phyloP scores from a whole-genome alignment of 148 eudicot genomes.

The Rhododendron griersonianum region DNA sequence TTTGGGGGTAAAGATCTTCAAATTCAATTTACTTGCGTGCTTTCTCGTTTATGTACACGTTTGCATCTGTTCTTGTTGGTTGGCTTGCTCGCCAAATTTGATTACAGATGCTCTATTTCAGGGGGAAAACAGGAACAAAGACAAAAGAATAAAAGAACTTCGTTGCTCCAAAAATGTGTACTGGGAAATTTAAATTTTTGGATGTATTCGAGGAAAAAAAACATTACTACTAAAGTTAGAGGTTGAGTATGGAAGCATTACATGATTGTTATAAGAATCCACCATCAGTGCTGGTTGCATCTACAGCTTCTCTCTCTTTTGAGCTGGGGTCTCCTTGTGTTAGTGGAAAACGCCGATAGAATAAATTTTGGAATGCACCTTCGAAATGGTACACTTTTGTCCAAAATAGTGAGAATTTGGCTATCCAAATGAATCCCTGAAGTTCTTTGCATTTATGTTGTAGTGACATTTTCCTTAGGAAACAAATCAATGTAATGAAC shows the following conservation, averaged over 20 bases:
- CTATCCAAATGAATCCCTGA: background rate
- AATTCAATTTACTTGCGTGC: background rate
- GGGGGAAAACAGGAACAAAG: background rate
- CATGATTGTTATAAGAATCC: background rate
- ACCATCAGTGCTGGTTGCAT: background rate
- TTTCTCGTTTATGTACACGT: background rate
- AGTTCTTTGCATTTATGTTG: background rate
- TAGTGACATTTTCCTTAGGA: background rate
- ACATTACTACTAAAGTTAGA: background rate
- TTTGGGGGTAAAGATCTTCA: background rate
- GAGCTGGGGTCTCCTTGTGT: background rate
- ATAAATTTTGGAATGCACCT: background rate
- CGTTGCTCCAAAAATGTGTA: background rate
- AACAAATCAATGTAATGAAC: background rate
- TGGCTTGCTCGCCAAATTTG: background rate
- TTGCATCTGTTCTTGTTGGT: background rate
- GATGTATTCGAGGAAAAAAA: background rate
- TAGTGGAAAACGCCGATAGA: background rate
- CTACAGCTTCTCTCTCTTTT: background rate
- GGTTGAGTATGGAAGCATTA: background rate
- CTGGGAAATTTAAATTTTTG: background rate
- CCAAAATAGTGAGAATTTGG: background rate
- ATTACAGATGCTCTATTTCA: background rate
- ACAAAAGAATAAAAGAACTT: background rate
- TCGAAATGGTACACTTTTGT: background rate